These are phyloP conservation scores for Lactarius sanguifluus DNA, from an alignment of 768 basidiomycete genomes.

Conservation along the genomic window DNA sequence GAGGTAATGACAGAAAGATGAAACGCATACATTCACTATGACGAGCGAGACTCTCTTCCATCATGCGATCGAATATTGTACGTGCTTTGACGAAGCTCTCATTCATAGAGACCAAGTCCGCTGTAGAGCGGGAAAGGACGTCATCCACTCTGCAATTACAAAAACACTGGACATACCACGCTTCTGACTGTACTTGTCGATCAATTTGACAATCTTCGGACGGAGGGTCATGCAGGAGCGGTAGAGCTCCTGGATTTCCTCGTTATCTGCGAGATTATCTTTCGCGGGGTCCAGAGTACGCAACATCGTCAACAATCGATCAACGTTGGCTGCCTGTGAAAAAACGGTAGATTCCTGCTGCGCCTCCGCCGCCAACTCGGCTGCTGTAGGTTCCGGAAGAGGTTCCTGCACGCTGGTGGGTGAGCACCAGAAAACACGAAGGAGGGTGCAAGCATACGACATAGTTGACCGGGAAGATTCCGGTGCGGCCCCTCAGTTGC, in stretches of 20 bases:
- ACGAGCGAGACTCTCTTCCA: constrained; percentile 83
- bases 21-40: constrained; percentile 59
- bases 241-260: constrained; percentile 72
- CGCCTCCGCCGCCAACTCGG: constrained; percentile 76
- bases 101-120: constrained; percentile 93
- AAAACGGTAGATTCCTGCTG: constrained; percentile 90
- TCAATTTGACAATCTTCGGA: constrained; percentile 94
- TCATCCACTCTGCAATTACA: neutral
- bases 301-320: constrained; percentile 48
- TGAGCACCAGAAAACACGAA: neutral
- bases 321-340: constrained; percentile 80
- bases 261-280: constrained; percentile 28
- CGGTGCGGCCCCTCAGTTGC: constrained; percentile 83
- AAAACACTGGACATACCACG: constrained; percentile 44
- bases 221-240: constrained; percentile 84
- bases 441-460: constrained; percentile 56
- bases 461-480: constrained; percentile 97
- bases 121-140: constrained; percentile 41
- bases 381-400: constrained; percentile 77
- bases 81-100: constrained; percentile 89
- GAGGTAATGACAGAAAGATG: constrained; percentile 12
- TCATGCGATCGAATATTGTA: constrained; percentile 89
- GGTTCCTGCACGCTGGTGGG: constrained; percentile 54
- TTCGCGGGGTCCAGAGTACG: constrained; percentile 18
- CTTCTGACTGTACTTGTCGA: constrained; percentile 97